These are phyloP conservation scores for Clarireedia sp. DNA, from an alignment of 2,329 filamentous ascomycete genomes.

Conservation along the genomic window DNA sequence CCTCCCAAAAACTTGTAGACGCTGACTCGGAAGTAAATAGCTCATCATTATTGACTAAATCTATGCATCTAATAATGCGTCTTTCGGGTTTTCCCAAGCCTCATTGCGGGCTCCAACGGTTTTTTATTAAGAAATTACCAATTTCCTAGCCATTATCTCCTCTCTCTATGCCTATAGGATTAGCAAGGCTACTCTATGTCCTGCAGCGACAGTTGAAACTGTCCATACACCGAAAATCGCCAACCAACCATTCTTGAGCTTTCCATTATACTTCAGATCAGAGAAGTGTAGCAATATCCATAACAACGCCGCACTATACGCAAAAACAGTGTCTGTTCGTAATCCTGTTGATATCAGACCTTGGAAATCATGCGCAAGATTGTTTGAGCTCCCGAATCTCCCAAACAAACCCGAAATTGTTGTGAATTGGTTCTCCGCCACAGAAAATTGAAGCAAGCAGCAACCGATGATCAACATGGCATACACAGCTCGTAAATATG, in stretches of 20 bases:
- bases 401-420: conserved; percentile 9
- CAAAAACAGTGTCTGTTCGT: conserved; percentile 10
- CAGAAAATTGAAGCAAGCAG: conserved; percentile 13
- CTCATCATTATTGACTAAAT: no score
- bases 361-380: neutral
- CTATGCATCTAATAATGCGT: no score
- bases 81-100: no score
- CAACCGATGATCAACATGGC: neutral
- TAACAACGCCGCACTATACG: conserved; percentile 20
- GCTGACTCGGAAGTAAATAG: no score
- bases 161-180: conserved; percentile 32
- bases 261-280: conserved; percentile 30
- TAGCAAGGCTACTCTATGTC: conserved; percentile 28
- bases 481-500: conserved; percentile 15
- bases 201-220: conserved; percentile 17
- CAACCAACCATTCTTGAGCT: conserved; percentile 14
- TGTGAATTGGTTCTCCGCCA: conserved; percentile 19
- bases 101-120: no score
- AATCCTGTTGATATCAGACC: neutral
- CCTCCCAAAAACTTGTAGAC: no score
- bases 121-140: neutral
- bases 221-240: conserved; percentile 18
- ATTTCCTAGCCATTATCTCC: conserved; percentile 25
- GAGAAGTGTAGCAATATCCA: conserved; percentile 29
- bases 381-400: neutral